phyloP scores from a whole-genome alignment of 2,329 filamentous ascomycete species.

The Pseudopithomyces chartarum region DNA sequence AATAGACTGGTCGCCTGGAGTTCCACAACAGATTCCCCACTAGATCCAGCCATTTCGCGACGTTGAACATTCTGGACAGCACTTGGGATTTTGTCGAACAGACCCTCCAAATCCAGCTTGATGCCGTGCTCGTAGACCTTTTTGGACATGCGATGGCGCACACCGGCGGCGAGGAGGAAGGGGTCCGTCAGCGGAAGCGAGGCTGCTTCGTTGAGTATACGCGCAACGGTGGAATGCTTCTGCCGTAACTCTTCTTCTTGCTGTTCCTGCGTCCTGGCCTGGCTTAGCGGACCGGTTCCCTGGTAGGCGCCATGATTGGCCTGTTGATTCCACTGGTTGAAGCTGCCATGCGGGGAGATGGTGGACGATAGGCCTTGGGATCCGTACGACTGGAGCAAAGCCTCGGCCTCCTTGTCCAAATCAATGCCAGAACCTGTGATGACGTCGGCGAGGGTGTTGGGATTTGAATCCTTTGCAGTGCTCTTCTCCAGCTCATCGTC shows the following conservation, averaged over 20 bases:
- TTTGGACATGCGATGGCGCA: conserved; percentile 62
- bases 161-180: conserved; percentile 68
- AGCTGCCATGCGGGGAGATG: conserved; percentile 50
- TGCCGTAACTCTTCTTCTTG: conserved; percentile 68
- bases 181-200: conserved; percentile 75
- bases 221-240: conserved; percentile 69
- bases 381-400: conserved; percentile 64
- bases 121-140: conserved; percentile 64
- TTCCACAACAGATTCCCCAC: conserved; percentile 65
- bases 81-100: conserved; percentile 50
- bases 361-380: conserved; percentile 43
- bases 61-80: conserved; percentile 36
- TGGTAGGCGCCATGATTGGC: conserved; percentile 45
- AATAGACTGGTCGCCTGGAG: conserved; percentile 66
- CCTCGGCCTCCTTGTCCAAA: conserved; percentile 83
- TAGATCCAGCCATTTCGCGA: conserved; percentile 58
- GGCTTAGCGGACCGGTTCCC: conserved; percentile 48
- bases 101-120: conserved; percentile 62
- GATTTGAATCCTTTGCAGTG: conserved; percentile 61
- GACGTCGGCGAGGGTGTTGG: conserved; percentile 82
- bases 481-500: conserved; percentile 54
- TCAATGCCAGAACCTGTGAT: conserved; percentile 85
- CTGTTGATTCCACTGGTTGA: conserved; percentile 51
- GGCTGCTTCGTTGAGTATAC: conserved; percentile 62
- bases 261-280: conserved; percentile 67